These are phyloP conservation scores for Musa itinerans DNA, from an alignment of 176 grass and related monocot species.

Conservation along the genomic window DNA sequence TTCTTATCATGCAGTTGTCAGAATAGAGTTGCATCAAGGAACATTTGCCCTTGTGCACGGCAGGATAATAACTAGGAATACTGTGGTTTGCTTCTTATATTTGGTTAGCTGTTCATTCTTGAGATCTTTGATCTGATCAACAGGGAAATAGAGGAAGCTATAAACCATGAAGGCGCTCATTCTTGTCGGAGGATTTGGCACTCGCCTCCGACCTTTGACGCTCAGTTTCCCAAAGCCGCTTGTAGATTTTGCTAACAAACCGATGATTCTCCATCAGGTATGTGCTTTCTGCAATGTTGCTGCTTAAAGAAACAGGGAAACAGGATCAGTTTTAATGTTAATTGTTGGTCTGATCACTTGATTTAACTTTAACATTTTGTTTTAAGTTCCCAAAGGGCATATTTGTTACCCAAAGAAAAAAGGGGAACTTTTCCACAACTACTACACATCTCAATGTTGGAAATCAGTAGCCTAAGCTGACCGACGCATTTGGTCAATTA, in stretches of 20 bases:
- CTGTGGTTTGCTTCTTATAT: neutral
- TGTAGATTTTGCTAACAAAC: conserved; percentile 12
- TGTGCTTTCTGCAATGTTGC: neutral
- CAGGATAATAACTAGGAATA: neutral
- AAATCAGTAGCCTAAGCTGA: no score
- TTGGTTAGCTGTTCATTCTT: neutral
- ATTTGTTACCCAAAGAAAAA: no score
- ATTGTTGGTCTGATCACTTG: no score
- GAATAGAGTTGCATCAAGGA: neutral
- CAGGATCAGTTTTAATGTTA: no score
- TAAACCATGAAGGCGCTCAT: conserved; percentile 6
- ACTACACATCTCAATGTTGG: no score
- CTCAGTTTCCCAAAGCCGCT: conserved; percentile 5
- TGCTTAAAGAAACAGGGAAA: neutral
- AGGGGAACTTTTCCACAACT: no score
- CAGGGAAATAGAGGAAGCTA: neutral
- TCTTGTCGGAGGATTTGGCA: conserved; percentile 9
- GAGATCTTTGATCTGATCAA: neutral
- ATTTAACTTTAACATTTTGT: no score
- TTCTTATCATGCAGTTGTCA: neutral
- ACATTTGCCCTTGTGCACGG: neutral
- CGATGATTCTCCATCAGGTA: conserved; percentile 10
- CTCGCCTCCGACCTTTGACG: conserved; percentile 1
- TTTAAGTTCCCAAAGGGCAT: no score
- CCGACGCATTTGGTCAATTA: no score